Conservation (phyloP, 495 filamentous ascomycete species). For the Lentithecium fluviatile region DNA sequence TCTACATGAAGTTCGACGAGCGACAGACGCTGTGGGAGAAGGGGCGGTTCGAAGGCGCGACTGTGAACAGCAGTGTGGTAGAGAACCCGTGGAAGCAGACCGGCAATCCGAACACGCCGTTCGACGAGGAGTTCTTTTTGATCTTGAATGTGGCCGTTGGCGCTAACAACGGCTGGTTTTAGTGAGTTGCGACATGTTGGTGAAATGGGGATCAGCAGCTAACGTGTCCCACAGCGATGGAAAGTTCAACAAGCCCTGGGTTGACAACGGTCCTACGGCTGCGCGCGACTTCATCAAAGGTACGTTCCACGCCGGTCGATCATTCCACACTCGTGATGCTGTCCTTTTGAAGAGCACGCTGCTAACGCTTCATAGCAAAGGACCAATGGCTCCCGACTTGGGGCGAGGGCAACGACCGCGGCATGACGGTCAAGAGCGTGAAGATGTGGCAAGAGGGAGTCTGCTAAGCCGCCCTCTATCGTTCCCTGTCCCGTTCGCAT, state of each 20-base stretch:
- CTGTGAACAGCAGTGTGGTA: slow-evolving; percentile 18
- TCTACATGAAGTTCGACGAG: slow-evolving; percentile 26
- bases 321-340: no score
- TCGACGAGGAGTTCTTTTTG: slow-evolving; percentile 30
- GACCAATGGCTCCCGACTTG: slow-evolving; percentile 23
- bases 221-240: slow-evolving; percentile 1
- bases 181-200: slow-evolving; percentile 4
- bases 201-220: no score
- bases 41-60: slow-evolving; percentile 16
- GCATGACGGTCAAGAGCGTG: slow-evolving; percentile 21
- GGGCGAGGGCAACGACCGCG: slow-evolving; percentile 18
- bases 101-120: slow-evolving; percentile 23
- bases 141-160: slow-evolving; percentile 34
- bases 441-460: slow-evolving; percentile 23
- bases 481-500: background rate
- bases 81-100: slow-evolving; percentile 29
- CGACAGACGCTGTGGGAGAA: slow-evolving; percentile 20
- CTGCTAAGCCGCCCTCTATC: background rate
- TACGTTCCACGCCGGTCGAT: background rate
- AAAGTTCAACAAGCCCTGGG: slow-evolving; percentile 23
- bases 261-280: slow-evolving; percentile 9
- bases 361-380: background rate
- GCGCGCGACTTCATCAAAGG: slow-evolving; percentile 12
- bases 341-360: background rate
- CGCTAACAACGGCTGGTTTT: slow-evolving; percentile 25